Evolutionary conservation across 192 early-diverging fungal genomes (phyloP), one percentile per base, ranked within the genome.

Genomic region (Rhizoclosmatium globosum): DNA sequence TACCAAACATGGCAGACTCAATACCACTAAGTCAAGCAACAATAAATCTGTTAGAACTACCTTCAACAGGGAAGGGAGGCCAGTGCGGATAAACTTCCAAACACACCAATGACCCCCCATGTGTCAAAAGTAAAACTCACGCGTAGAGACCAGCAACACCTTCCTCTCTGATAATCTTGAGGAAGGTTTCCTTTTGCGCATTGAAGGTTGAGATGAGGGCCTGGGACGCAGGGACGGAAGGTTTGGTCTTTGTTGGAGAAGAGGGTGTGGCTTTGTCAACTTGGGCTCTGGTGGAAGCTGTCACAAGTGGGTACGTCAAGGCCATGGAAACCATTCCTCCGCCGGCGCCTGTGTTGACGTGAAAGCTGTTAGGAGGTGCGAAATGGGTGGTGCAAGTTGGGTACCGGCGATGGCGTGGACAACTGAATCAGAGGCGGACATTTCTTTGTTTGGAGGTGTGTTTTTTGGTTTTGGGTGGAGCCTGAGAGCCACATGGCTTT

Each of bases 1-100:
- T 97, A 31, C 98, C 98, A 82, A 98, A 97, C 66, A 99, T 87
- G 15, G 97, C 97, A 50, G 95, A 97, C 82, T 92, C 91, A 78
- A 99, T 86, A 21, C 98, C 98, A 71, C 94, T 95, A 47, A 19
- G 4, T 11, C 7, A 57, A 53, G 53, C 9, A 4, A 45, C 21
- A 68, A 57, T 80, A 50, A 11, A n/a, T n/a, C n/a, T n/a, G n/a
- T n/a, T n/a, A n/a, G n/a, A n/a, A n/a, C n/a, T n/a, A n/a, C 17
- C 9, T 15, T 31, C 64, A 64, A 64, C 9, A 64, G 11, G 13
- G 7, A 57, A 57, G 56, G n/a, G 56, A 13, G n/a, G 56, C n/a
- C n/a, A n/a, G n/a, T 57, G 56, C 9, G 56, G 9, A 13, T 57
- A 57, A 9, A 57, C 56, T n/a, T n/a, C n/a, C n/a, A 68, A 13